phyloP scores from a whole-genome alignment of 768 basidiomycete species.

The Cystobasidium tubakii region DNA sequence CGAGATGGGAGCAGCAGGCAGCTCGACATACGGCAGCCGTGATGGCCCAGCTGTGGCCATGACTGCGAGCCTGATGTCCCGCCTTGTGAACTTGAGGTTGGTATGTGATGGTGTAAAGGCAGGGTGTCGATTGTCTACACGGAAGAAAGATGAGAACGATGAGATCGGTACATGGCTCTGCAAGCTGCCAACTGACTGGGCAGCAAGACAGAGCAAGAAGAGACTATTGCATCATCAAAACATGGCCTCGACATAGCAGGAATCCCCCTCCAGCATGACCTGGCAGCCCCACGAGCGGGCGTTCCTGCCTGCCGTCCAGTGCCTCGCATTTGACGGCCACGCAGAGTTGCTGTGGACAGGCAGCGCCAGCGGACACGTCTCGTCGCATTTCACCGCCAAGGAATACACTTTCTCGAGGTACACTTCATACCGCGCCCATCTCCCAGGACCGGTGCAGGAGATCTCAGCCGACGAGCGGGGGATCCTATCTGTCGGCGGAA shows the following conservation, averaged over 20 bases:
- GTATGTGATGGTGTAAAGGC: background rate
- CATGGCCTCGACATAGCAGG: background rate
- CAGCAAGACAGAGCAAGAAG: background rate
- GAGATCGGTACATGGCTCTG: background rate
- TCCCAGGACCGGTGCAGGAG: slow-evolving; percentile 59
- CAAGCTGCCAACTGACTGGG: background rate
- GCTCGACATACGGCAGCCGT: background rate
- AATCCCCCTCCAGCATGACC: background rate
- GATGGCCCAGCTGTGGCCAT: background rate
- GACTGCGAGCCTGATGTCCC: background rate
- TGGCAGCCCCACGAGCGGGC: slow-evolving; percentile 13
- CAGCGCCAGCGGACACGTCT: slow-evolving; percentile 62
- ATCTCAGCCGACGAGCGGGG: slow-evolving; percentile 71
- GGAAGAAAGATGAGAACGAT: background rate
- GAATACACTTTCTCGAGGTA: slow-evolving; percentile 41
- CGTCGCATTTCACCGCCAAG: slow-evolving; percentile 58
- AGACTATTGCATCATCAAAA: background rate
- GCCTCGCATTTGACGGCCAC: slow-evolving; percentile 67
- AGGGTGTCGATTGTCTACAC: background rate
- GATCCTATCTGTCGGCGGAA: slow-evolving; percentile 54
- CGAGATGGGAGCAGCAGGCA: background rate
- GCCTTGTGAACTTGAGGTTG: background rate
- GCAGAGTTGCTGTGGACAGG: slow-evolving; percentile 88
- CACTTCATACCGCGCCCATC: slow-evolving; percentile 45
- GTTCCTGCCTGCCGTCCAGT: slow-evolving; percentile 18